phyloP scores from a whole-genome alignment of 208 protist genomes.

The Porcisia hertigi region DNA sequence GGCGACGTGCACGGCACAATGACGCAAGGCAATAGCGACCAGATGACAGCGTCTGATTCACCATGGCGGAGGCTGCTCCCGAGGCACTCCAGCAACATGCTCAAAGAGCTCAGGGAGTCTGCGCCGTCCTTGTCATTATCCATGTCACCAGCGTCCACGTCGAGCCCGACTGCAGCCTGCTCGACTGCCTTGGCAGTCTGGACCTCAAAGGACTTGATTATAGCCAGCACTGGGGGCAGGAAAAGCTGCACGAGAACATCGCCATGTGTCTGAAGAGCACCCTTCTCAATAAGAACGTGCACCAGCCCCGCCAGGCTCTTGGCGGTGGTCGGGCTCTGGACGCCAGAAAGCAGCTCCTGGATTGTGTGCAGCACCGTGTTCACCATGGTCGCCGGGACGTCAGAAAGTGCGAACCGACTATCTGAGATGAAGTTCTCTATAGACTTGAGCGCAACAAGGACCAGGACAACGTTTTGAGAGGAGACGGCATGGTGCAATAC shows the following conservation, averaged over 20 bases:
- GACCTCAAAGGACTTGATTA: constrained; percentile 26
- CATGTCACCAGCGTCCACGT: background rate
- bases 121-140: constrained; percentile 32
- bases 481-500: constrained; percentile 39
- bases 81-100: constrained; percentile 65
- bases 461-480: constrained; percentile 39
- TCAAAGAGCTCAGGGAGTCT: constrained; percentile 37
- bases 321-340: constrained; percentile 43
- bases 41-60: constrained; percentile 35
- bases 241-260: constrained; percentile 64
- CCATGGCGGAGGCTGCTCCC: constrained; percentile 38
- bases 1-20: constrained; percentile 61
- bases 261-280: constrained; percentile 34
- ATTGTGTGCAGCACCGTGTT: constrained; percentile 48
- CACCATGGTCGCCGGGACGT: constrained; percentile 54
- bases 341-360: constrained; percentile 43
- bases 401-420: constrained; percentile 44
- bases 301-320: constrained; percentile 56
- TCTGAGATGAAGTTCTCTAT: constrained; percentile 76
- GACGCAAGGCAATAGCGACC: constrained; percentile 50
- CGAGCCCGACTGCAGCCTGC: background rate
- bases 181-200: constrained; percentile 1
- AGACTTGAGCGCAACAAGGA: constrained; percentile 51
- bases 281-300: constrained; percentile 58
- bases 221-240: constrained; percentile 32